Conservation (phyloP, 2,329 filamentous ascomycete species). For the Thelonectria olida region DNA sequence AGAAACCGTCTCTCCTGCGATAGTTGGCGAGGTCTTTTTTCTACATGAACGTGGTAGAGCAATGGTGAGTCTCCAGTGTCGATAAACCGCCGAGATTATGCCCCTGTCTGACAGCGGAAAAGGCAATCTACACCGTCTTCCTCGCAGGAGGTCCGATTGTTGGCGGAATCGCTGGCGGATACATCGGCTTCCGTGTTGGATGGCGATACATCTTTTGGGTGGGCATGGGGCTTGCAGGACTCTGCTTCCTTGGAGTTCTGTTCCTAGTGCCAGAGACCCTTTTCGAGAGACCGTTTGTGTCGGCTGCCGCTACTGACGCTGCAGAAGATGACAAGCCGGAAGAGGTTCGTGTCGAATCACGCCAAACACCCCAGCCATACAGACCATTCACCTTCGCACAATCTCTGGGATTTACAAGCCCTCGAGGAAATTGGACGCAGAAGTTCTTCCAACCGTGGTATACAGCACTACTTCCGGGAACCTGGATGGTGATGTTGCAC, state of each 20-base stretch:
- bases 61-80: constrained; percentile 41
- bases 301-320: background rate
- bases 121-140: constrained; percentile 47
- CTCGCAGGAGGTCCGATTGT: constrained; percentile 43
- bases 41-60: constrained; percentile 46
- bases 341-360: background rate
- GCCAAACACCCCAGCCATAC: background rate
- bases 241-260: constrained; percentile 36
- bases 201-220: constrained; percentile 48
- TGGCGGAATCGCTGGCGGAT: constrained; percentile 48
- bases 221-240: constrained; percentile 37
- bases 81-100: too few species aligned
- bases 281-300: constrained; percentile 31
- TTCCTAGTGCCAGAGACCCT: constrained; percentile 49
- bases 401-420: constrained; percentile 21
- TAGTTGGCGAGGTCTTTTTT: constrained; percentile 49
- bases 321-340: background rate
- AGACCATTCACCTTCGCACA: constrained; percentile 13
- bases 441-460: constrained; percentile 25
- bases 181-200: constrained; percentile 45
- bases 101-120: rapidly evolving
- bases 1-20: constrained; percentile 45
- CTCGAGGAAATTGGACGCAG: constrained; percentile 7
- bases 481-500: constrained; percentile 48
- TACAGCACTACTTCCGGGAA: constrained; percentile 40